phyloP scores from a whole-genome alignment of 2,329 filamentous ascomycete species.

The Pseudogymnoascus sp. region DNA sequence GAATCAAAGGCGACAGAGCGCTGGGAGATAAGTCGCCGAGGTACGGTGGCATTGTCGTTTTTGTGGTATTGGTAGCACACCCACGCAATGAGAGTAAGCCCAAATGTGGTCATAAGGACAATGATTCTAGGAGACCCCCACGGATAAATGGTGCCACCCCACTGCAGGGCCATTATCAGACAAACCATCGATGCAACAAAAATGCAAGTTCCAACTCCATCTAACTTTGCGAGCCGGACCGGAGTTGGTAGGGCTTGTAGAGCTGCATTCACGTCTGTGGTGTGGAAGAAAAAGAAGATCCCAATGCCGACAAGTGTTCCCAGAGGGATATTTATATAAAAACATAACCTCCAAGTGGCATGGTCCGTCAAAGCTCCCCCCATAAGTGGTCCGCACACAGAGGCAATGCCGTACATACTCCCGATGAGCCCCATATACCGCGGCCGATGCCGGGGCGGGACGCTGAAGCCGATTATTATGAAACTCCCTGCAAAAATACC shows the following conservation, averaged over 20 bases:
- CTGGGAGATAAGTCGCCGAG: constrained; percentile 30
- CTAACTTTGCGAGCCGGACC: constrained; percentile 43
- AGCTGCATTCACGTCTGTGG: constrained; percentile 23
- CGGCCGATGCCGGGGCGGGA: constrained; percentile 19
- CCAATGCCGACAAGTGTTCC: constrained; percentile 29
- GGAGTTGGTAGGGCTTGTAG: constrained; percentile 31
- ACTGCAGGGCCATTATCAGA: constrained; percentile 27
- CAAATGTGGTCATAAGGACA: constrained; percentile 26
- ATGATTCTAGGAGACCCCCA: constrained; percentile 30
- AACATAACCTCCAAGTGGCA: constrained; percentile 29
- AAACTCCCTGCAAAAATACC: constrained; percentile 27
- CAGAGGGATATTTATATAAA: constrained; percentile 34
- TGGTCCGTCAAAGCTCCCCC: constrained; percentile 35
- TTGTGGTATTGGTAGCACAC: constrained; percentile 28
- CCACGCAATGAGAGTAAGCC: constrained; percentile 16
- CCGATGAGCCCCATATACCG: constrained; percentile 19
- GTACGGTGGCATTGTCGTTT: constrained; percentile 28
- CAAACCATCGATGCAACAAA: constrained; percentile 27
- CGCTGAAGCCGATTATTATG: constrained; percentile 23
- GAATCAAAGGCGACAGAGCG: constrained; percentile 28
- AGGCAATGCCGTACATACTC: constrained; percentile 22
- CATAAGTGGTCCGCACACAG: constrained; percentile 26
- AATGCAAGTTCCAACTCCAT: constrained; percentile 28
- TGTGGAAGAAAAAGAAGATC: constrained; percentile 36
- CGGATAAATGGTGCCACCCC: constrained; percentile 39